Base-by-base conservation (phyloP, 129 eudicot genomes). In the Flaveria trinervia region DNA sequence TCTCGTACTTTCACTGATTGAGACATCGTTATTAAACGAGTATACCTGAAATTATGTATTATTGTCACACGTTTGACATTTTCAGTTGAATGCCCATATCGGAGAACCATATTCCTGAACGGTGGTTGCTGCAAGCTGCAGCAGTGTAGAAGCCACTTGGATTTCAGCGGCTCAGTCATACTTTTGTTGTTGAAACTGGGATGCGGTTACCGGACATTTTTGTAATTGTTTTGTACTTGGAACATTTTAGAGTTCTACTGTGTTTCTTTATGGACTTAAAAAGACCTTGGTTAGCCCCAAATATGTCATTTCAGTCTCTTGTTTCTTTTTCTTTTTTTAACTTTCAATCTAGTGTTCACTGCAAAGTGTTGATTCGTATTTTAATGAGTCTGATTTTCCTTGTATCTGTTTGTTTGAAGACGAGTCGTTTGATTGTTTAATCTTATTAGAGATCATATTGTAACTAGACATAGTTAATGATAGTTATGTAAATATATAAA, bases 101-200 rank as follows among this genome's bases (percentile, higher is more conserved):
- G 74, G 75, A 70, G 76, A 74, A 69, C 68, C 81, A 12, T 59
- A 44, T 66, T 43, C 60, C 65, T 51, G 60, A 23, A 56, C 54
- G 66, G 57, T 48, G 64, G 59, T 78, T 28, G 82, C 65, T 78
- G 77, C 77, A 78, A 30, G 71, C 43, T 15, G 52, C 71, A 57
- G 61, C 82, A 60, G 82, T 48, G 49, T 76, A 76, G 55, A 69
- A 78, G 76, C 22, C 75, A 67, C 48, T 7, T 52, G 65, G 78
- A 72, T 72, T 79, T 72, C 78, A 51, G 83, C 48, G 39, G 74
- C 11, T 56, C 41, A 71, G 44, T 69, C 26, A 73, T 73, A 52
- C 41, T 73, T 80, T 55, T 73, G 64, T 66, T 80, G 83, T 80
- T 73, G 69, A 80, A 80, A 65, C 74, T 54, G 69, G 62, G 83